Conservation (phyloP, 2,329 filamentous ascomycete genomes). For the Colletotrichum agaves region DNA sequence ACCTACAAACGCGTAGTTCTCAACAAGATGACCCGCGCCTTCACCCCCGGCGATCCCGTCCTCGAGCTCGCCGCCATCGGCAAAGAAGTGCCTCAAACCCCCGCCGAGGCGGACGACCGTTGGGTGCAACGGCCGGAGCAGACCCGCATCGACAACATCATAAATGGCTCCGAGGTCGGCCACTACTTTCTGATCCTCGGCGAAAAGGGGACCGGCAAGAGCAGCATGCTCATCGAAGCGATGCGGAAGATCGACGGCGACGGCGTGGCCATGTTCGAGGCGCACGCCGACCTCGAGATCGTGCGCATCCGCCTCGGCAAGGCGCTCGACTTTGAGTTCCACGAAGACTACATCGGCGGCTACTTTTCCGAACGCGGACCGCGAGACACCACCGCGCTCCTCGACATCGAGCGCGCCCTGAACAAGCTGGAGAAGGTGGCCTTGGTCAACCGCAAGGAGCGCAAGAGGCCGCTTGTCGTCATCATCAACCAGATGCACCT, state of each 20-base stretch:
- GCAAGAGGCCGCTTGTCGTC: conserved; percentile 80
- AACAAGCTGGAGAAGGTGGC: conserved; percentile 99
- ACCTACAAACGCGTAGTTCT: conserved; percentile 91
- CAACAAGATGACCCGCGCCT: conserved; percentile 92
- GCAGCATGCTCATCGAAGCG: conserved; percentile 92
- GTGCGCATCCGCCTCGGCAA: conserved; percentile 94
- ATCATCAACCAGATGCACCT: conserved; percentile 96
- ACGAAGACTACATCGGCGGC: conserved; percentile 97
- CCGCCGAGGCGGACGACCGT: conserved; percentile 63
- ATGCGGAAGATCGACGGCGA: conserved; percentile 94
- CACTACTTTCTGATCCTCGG: conserved; percentile 94
- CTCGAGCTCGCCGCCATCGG: conserved; percentile 79
- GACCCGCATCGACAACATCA: conserved; percentile 80
- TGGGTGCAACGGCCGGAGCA: conserved; percentile 92
- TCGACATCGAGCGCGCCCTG: conserved; percentile 95
- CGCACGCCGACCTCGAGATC: conserved; percentile 93
- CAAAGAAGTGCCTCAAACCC: conserved; percentile 62
- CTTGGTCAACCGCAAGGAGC: conserved; percentile 70
- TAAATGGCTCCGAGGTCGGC: conserved; percentile 76
- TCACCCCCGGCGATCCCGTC: conserved; percentile 90
- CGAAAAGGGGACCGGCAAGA: conserved; percentile 97
- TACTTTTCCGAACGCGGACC: conserved; percentile 96
- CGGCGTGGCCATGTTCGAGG: conserved; percentile 94
- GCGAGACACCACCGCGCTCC: conserved; percentile 87
- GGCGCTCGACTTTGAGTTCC: conserved; percentile 94